Evolutionary conservation across 805 yeast genomes (phyloP), one percentile per base, ranked within the genome.

Genomic region (Candida rishiriensis): DNA sequence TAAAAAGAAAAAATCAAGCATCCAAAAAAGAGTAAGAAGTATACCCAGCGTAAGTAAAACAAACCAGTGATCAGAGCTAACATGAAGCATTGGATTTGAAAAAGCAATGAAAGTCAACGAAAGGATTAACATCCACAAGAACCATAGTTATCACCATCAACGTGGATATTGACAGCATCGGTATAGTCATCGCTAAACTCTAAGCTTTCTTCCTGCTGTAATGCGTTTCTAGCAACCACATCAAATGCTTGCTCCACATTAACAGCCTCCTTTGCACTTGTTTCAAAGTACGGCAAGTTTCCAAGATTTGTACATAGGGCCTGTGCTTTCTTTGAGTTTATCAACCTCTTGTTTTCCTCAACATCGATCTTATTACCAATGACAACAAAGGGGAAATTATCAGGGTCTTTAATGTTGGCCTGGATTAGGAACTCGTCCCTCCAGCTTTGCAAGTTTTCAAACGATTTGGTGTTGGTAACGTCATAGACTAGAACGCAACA

Each of bases 401-500:
- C 96, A 3, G 98, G 98, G 59, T 93, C 91, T 42, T 83, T 75
- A 33, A 93, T 95, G 62, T 89, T 89, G 36, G 96, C 93, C 66
- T 93, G 98, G 44, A 93, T 80, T 49, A 91, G 71, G 62, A 91
- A 91, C 69, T 91, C 98, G 66, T 93, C 98, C 60, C 90, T 83
- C 98, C 98, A 91, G 44, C 86, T 77, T 41, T 86, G 82, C 48
- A 93, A 73, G 56, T 85, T 83, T 63, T 91, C 96, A 66, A 91
- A 88, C 6, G 96, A 86, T 68, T 91, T 90, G 49, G 87, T 84
- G 68, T 93, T 93, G 50, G 96, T 91, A 40, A 93, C 98, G 62
- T 91, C 99, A 63, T 86, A 91, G 54, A 93, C 95, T 48, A 91
- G 74, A 10, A 91, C 97, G 69, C 98, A 93, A 68, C 98, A 93